Conservation (phyloP, 768 basidiomycete species). For the Lactarius deliciosus region DNA sequence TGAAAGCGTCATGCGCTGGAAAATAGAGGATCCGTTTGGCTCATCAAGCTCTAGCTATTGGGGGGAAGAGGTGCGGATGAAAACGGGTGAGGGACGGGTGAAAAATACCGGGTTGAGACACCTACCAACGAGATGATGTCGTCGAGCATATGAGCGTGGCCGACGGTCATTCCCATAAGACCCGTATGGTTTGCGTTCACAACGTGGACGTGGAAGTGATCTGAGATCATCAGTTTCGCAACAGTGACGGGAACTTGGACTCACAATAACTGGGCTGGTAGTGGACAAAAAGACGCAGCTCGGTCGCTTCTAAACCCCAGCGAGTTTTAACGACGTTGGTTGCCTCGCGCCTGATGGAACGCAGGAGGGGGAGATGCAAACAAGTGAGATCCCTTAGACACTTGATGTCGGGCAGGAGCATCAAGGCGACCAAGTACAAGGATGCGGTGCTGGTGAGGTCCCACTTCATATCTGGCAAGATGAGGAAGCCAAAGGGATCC, state of each 20-base stretch:
- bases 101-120: neutral
- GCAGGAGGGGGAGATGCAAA: conserved; percentile 65
- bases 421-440: conserved; percentile 84
- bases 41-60: conserved; percentile 61
- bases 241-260: conserved; percentile 35
- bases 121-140: conserved; percentile 84
- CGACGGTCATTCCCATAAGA: conserved; percentile 71
- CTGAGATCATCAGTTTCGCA: conserved; percentile 41
- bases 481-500: conserved; percentile 58
- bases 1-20: conserved; percentile 73
- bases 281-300: conserved; percentile 81
- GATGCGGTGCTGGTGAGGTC: conserved; percentile 71
- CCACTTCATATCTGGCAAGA: conserved; percentile 98
- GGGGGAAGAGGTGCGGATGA: conserved; percentile 19
- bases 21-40: conserved; percentile 50
- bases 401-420: conserved; percentile 56
- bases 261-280: conserved; percentile 96
- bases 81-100: neutral
- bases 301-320: conserved; percentile 64
- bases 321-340: conserved; percentile 51
- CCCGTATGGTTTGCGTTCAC: conserved; percentile 70
- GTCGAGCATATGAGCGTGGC: conserved; percentile 91
- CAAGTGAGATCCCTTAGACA: conserved; percentile 75
- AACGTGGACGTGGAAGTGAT: conserved; percentile 94
- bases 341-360: conserved; percentile 59